phyloP scores from a whole-genome alignment of 768 basidiomycete species.

The Psilocybe azurescens region DNA sequence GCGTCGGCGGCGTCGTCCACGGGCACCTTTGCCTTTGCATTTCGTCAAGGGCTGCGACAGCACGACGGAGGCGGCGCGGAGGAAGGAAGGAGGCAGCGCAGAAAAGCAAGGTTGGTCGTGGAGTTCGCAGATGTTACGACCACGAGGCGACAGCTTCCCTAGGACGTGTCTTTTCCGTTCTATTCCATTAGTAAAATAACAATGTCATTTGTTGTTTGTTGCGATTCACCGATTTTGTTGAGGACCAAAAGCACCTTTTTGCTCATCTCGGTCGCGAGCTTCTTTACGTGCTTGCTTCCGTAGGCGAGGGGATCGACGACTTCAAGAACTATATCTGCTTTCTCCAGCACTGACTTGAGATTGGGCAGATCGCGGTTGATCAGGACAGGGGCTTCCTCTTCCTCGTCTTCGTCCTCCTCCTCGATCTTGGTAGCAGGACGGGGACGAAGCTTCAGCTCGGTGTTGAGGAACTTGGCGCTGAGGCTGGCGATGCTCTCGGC shows the following conservation, averaged over 20 bases:
- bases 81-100: slow-evolving; percentile 69
- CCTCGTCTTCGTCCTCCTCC: slow-evolving; percentile 41
- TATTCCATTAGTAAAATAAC: too few species aligned
- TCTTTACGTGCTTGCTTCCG: slow-evolving; percentile 69
- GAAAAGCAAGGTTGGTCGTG: slow-evolving; percentile 73
- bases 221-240: slow-evolving; percentile 82
- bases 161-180: slow-evolving; percentile 68
- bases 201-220: too few species aligned
- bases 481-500: too few species aligned
- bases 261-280: slow-evolving; percentile 46
- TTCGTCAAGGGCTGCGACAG: slow-evolving; percentile 28
- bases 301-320: slow-evolving; percentile 82
- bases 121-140: slow-evolving; percentile 62
- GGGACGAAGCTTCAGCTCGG: slow-evolving; percentile 52
- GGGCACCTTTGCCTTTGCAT: slow-evolving; percentile 47
- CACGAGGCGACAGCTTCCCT: slow-evolving; percentile 77
- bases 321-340: slow-evolving; percentile 79
- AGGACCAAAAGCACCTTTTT: slow-evolving; percentile 65
- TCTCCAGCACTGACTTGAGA: slow-evolving; percentile 70
- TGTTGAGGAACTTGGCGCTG: too few species aligned
- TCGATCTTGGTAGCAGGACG: slow-evolving; percentile 24
- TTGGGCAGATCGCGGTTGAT: slow-evolving; percentile 68
- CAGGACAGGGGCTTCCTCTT: slow-evolving; percentile 64
- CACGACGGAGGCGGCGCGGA: slow-evolving; percentile 42
- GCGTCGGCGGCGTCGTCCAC: slow-evolving; percentile 66